Evolutionary conservation across 495 filamentous ascomycete species (phyloP).

Genomic region (Penicillium lagena): DNA sequence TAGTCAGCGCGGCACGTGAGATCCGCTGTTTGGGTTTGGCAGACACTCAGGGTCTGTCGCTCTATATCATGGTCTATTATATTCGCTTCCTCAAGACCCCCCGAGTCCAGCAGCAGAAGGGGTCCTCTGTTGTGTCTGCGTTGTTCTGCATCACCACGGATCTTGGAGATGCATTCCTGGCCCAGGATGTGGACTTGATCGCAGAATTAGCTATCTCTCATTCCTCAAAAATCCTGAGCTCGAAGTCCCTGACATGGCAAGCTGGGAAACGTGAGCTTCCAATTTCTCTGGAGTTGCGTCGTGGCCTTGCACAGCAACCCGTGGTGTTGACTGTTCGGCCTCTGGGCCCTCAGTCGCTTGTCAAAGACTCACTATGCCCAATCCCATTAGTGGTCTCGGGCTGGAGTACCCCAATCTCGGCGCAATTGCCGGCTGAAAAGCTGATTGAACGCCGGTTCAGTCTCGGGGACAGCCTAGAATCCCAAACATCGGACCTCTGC

Average conservation of each 20-base stretch:
- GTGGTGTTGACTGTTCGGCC: constrained; percentile 19
- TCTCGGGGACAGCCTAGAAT: constrained; percentile 9
- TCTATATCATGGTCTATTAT: constrained; percentile 54
- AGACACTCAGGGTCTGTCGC: too few species aligned
- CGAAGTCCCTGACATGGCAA: constrained; percentile 43
- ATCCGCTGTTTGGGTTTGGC: constrained; percentile 1
- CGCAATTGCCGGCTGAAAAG: constrained; percentile 33
- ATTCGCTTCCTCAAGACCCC: constrained; percentile 69
- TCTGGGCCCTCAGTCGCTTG: not conserved
- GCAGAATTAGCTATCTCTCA: constrained; percentile 34
- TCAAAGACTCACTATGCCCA: too few species aligned
- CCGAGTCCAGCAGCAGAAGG: constrained; percentile 34
- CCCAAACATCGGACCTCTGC: constrained; percentile 10
- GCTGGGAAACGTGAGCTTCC: constrained; percentile 45
- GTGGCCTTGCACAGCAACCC: constrained; percentile 11
- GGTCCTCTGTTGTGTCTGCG: constrained; percentile 35
- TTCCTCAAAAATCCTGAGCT: constrained; percentile 18
- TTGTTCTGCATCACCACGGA: constrained; percentile 85
- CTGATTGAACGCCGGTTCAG: constrained; percentile 49
- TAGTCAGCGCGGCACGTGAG: constrained; percentile 21
- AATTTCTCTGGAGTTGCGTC: constrained; percentile 24
- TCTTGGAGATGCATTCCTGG: constrained; percentile 79
- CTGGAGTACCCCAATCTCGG: constrained; percentile 45
- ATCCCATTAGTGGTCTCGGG: constrained; percentile 45
- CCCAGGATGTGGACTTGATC: constrained; percentile 51